These are phyloP conservation scores for Botrytis porri DNA, from an alignment of 2,329 filamentous ascomycete genomes.

Conservation along the genomic window DNA sequence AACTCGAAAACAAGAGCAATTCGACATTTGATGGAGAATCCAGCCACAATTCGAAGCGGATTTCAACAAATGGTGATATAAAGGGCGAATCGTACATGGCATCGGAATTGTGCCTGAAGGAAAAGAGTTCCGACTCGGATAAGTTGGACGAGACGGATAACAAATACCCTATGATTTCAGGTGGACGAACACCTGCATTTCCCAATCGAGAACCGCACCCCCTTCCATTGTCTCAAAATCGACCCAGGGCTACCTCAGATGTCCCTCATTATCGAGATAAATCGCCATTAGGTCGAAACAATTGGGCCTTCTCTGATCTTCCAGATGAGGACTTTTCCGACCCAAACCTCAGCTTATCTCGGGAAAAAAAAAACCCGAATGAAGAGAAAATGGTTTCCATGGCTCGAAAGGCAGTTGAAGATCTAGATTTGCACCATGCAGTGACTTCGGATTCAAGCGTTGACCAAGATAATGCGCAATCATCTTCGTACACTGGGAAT, in stretches of 20 bases:
- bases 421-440: slow-evolving; percentile 6
- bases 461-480: background rate
- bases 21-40: background rate
- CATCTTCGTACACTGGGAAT: no score
- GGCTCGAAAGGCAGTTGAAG: slow-evolving; percentile 7
- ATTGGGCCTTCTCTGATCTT: slow-evolving; percentile 54
- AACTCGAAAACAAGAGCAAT: background rate
- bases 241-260: slow-evolving; percentile 57
- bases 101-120: background rate
- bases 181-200: background rate
- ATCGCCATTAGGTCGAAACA: slow-evolving; percentile 58
- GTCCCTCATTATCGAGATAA: slow-evolving; percentile 48
- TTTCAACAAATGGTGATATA: background rate
- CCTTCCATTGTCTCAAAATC: slow-evolving; percentile 15
- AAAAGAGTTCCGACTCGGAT: background rate
- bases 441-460: background rate
- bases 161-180: slow-evolving; percentile 10
- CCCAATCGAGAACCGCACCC: background rate
- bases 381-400: slow-evolving; percentile 5
- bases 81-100: background rate
- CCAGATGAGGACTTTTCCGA: slow-evolving; percentile 27
- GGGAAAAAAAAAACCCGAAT: slow-evolving; percentile 2
- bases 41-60: background rate
- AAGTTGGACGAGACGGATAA: background rate
- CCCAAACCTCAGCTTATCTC: background rate